Conservation (phyloP, 2,329 filamentous ascomycete species). For the Colletotrichum falcatum region DNA sequence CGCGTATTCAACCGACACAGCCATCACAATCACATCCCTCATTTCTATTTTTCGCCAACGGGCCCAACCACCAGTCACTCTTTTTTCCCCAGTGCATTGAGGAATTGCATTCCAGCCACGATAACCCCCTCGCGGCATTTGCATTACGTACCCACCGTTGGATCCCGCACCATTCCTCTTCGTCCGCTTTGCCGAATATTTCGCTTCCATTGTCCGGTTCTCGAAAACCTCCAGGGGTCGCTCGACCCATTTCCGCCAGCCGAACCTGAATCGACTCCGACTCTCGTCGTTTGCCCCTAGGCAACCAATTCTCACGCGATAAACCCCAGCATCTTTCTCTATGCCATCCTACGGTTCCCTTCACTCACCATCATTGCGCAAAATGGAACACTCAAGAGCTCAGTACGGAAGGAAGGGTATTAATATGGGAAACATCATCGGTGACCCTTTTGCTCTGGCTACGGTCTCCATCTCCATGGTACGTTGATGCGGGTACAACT, state of each 20-base stretch:
- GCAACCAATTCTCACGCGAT: conserved; percentile 20
- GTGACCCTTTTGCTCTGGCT: conserved; percentile 94
- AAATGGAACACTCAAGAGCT: conserved; percentile 80
- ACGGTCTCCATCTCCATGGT: conserved; percentile 93
- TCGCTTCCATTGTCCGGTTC: not conserved
- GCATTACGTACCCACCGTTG: conserved; percentile 31
- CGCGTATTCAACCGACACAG: conserved; percentile 21
- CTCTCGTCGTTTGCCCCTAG: conserved; percentile 24
- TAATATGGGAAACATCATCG: conserved; percentile 88
- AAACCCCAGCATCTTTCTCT: conserved; percentile 52
- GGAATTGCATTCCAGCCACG: conserved; percentile 38
- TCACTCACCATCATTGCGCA: conserved; percentile 79
- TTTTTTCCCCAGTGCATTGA: conserved; percentile 25
- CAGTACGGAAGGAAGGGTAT: conserved; percentile 70
- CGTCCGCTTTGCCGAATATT: not conserved
- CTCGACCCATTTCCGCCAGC: conserved; percentile 5
- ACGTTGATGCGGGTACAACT: conserved; percentile 55
- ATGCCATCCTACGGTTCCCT: conserved; percentile 83
- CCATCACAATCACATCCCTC: conserved; percentile 18
- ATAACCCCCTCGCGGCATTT: conserved; percentile 36
- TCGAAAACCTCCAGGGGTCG: conserved; percentile 1
- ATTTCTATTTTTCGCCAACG: conserved; percentile 15
- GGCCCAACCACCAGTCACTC: conserved; percentile 40
- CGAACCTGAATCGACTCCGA: conserved; percentile 6
- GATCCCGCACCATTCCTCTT: conserved; percentile 6